A percentile compares a stretch with the other conserved stretches of the same genome.
Conservation (phyloP, 176 grass and related monocot genomes). For the Otatea glauca region DNA sequence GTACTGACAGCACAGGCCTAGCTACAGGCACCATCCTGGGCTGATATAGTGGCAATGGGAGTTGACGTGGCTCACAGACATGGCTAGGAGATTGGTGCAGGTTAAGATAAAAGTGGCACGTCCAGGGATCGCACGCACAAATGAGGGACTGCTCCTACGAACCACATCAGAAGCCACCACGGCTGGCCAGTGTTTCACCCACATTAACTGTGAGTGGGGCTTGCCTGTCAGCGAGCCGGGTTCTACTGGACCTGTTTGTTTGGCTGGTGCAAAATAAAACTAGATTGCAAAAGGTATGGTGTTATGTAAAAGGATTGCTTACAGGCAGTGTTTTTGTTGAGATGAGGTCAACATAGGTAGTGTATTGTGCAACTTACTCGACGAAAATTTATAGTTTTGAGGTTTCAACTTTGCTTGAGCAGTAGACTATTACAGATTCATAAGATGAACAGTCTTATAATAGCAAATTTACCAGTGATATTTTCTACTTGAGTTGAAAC, state of each 20-base stretch:
- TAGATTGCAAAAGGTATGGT: slow-evolving; percentile 1
- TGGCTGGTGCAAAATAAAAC: neutral
- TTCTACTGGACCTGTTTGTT: neutral
- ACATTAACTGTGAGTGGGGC: neutral
- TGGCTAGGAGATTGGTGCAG: neutral
- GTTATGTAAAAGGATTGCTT: neutral
- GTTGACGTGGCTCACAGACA: neutral
- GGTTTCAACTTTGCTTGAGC: neutral
- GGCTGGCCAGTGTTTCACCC: neutral
- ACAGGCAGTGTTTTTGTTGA: neutral
- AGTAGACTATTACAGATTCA: neutral
- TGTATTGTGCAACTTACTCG: slow-evolving; percentile 8
- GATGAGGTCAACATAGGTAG: neutral
- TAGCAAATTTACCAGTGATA: neutral
- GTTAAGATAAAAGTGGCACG: neutral
- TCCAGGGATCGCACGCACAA: neutral
- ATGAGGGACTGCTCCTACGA: neutral
- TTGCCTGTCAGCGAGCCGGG: neutral
- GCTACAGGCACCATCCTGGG: neutral
- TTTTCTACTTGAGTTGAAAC: neutral
- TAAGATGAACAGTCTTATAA: slow-evolving; percentile 7
- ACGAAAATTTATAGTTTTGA: neutral
- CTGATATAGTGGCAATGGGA: neutral
- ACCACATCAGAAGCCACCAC: slow-evolving; percentile 13
- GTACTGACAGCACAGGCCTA: slow-evolving; percentile 7